Conservation (phyloP, 1,139 yeast species). For the Yamadazyma buinensis region DNA sequence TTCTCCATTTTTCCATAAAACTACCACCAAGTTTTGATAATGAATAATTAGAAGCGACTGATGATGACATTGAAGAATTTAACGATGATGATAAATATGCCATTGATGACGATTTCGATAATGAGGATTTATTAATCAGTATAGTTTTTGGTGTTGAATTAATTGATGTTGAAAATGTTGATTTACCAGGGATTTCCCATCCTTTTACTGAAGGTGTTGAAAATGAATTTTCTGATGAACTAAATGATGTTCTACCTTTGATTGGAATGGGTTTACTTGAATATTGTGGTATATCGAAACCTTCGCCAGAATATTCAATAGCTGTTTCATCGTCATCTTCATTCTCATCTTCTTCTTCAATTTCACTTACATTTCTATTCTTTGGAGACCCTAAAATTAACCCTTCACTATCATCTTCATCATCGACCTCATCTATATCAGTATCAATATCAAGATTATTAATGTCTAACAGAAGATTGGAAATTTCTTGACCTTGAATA, state of each 20-base stretch:
- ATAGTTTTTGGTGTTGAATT: conserved; percentile 20
- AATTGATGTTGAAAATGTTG: conserved; percentile 22
- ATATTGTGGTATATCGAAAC: background rate
- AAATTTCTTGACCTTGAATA: conserved; percentile 7
- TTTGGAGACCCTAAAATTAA: background rate
- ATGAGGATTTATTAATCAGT: conserved; percentile 17
- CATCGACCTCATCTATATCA: conserved; percentile 6
- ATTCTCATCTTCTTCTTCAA: background rate
- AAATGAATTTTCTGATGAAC: conserved; percentile 29
- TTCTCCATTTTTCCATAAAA: conserved; percentile 46
- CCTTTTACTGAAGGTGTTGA: conserved; percentile 32
- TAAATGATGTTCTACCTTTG: conserved; percentile 15
- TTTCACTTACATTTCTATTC: conserved; percentile 1
- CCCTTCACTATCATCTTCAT: conserved; percentile 1
- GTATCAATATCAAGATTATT: conserved; percentile 10
- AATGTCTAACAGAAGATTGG: conserved; percentile 4
- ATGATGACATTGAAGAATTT: conserved; percentile 34
- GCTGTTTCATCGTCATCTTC: conserved; percentile 2
- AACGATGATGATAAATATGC: conserved; percentile 43
- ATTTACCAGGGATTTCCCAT: conserved; percentile 44
- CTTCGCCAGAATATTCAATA: conserved; percentile 5
- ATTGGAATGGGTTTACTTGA: conserved; percentile 28
- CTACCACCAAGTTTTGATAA: conserved; percentile 42
- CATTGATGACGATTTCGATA: conserved; percentile 38
- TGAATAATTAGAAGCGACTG: conserved; percentile 37